These are phyloP conservation scores for Cercospora citrullina DNA, from an alignment of 2,329 filamentous ascomycete species.

Conservation along the genomic window DNA sequence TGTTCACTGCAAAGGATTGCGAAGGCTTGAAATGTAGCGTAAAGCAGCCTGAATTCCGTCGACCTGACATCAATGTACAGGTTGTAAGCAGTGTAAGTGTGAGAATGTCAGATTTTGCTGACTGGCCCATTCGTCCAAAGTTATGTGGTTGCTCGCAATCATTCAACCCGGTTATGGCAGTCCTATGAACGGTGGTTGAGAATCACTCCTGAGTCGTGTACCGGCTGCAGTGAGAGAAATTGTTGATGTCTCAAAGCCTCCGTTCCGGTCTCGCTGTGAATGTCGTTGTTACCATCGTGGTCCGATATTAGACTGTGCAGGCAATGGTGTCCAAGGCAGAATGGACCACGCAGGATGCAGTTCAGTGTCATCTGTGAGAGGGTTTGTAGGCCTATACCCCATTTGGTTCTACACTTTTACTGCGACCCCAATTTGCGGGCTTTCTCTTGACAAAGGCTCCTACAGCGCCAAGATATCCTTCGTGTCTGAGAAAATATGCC, in stretches of 20 bases:
- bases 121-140: neutral
- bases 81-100: neutral
- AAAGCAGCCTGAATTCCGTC: too few species aligned
- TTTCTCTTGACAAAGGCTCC: slow-evolving; percentile 92
- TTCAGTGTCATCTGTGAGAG: neutral
- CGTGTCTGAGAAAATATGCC: slow-evolving; percentile 92
- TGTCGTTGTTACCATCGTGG: too few species aligned
- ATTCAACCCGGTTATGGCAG: neutral
- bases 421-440: slow-evolving; percentile 78
- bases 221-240: too few species aligned
- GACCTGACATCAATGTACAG: neutral
- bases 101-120: neutral
- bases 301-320: too few species aligned
- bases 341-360: neutral
- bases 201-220: too few species aligned
- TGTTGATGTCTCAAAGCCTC: too few species aligned
- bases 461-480: slow-evolving; percentile 91
- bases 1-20: too few species aligned
- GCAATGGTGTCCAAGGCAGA: too few species aligned
- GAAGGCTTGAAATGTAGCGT: too few species aligned
- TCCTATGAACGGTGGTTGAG: neutral
- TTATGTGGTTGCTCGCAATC: neutral
- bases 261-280: too few species aligned
- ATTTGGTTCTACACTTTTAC: slow-evolving; percentile 23
- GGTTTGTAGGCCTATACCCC: neutral